phyloP scores from a whole-genome alignment of 257 asterid genomes.

The Datura wrightii region DNA sequence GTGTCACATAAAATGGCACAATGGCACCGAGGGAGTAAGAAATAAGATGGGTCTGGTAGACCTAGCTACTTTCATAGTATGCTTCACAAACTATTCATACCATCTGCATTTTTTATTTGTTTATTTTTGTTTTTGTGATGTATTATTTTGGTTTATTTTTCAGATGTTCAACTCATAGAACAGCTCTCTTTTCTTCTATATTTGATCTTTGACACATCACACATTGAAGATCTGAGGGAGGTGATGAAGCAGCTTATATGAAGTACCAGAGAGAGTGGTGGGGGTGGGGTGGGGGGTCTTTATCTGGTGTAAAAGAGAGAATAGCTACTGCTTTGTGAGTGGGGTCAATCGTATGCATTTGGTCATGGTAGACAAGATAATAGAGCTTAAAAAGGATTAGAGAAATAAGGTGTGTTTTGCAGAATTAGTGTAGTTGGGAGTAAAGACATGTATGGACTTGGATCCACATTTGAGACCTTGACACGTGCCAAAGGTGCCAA shows the following conservation, averaged over 20 bases:
- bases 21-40: background rate
- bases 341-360: background rate
- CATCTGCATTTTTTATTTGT: background rate
- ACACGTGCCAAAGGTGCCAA: background rate
- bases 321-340: slow-evolving; percentile 4
- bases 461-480: background rate
- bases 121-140: slow-evolving; percentile 12
- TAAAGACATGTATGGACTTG: background rate
- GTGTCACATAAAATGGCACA: slow-evolving; percentile 9
- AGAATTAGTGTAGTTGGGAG: slow-evolving; percentile 23
- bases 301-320: background rate
- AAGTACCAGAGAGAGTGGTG: background rate
- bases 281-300: background rate
- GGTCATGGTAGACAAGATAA: background rate
- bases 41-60: background rate
- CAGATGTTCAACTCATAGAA: background rate
- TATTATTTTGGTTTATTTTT: slow-evolving; percentile 6
- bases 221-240: slow-evolving; percentile 6
- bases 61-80: background rate
- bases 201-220: slow-evolving; percentile 27
- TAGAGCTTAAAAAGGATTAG: background rate
- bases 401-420: background rate
- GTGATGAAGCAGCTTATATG: slow-evolving; percentile 19
- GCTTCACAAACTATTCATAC: background rate
- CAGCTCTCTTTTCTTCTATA: background rate